Evolutionary conservation across 2,329 filamentous ascomycete species (phyloP), one percentile per base, ranked within the genome.

Genomic region (Scedosporium boydii): DNA sequence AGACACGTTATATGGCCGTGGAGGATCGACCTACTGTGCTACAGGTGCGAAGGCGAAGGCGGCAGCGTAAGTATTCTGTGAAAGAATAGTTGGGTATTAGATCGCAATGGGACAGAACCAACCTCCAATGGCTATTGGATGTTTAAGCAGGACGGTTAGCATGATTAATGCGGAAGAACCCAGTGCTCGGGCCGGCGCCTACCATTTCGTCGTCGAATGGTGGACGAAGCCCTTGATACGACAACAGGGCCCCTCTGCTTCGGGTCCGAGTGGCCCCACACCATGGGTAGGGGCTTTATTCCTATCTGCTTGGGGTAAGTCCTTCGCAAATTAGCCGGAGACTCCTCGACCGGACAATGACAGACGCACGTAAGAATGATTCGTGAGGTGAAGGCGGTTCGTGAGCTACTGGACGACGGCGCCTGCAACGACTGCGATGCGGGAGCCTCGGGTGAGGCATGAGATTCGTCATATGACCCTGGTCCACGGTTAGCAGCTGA

Each of bases 221-320:
- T 95, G 62, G 85, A 87, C 34, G 86, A 78, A 64, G 85, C 83
- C 68, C 91, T 84, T 27, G 89, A 95, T 53, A 96, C 93, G 60
- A 96, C 88, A 59, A 98, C 90, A 4, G 93, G 93, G 1, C 93
- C 95, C 74, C 93, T 85, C 69, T 86, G 80, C 63, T 81, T 74
- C 46, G 90, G 86, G 72, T 96, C 90, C 62, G 83, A 77, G 62
- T 91, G 85, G 59, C 93, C 93, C 93, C 93, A 98, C 68, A 89
- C 82, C 81, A 98, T 86, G 23, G 87, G 85, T 60, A 97, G 78
- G n/a, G 93, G 93, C 67, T 96, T 90, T 74, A 98, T 93, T 65
- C 93, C 93, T 67, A 90, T 91, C 76, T 97, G 93, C 68, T 91
- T 92, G 29, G 93, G 93, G 75, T 98, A 97, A 5, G 93, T 96